Evolutionary conservation across 805 yeast genomes (phyloP).

Genomic region (Teunomyces funiuensis): DNA sequence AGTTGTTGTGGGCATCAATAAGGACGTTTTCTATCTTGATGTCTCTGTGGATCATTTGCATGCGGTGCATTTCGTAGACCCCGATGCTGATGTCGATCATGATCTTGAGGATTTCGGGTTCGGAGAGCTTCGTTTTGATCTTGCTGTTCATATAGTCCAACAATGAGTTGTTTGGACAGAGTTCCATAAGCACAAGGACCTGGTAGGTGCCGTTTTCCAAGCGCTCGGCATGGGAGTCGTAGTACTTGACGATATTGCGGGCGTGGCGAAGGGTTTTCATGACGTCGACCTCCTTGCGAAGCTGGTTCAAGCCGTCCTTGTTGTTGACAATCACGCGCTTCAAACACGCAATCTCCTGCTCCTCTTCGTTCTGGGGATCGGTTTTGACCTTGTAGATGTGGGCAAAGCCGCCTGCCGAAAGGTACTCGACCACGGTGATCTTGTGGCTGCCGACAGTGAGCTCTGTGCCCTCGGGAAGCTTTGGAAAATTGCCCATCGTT

Average conservation of each 20-base stretch:
- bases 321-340: conserved; percentile 75
- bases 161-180: conserved; percentile 83
- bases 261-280: conserved; percentile 64
- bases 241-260: conserved; percentile 63
- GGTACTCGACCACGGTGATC: conserved; percentile 34
- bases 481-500: conserved; percentile 27
- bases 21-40: conserved; percentile 92
- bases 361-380: conserved; percentile 42
- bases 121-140: conserved; percentile 73
- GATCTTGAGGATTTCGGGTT: conserved; percentile 75
- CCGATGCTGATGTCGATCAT: conserved; percentile 82
- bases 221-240: conserved; percentile 75
- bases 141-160: conserved; percentile 89
- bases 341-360: conserved; percentile 58
- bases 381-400: conserved; percentile 69
- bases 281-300: conserved; percentile 76
- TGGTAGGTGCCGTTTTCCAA: conserved; percentile 61
- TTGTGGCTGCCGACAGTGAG: conserved; percentile 43
- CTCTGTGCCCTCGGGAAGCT: conserved; percentile 38
- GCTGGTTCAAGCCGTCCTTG: conserved; percentile 61
- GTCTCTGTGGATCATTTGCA: conserved; percentile 84
- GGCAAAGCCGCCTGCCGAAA: conserved; percentile 71
- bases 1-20: conserved; percentile 65
- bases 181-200: conserved; percentile 89
- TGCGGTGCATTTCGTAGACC: conserved; percentile 79